Conservation (phyloP, 345 rosid species). For the Hibiscus mutabilis region DNA sequence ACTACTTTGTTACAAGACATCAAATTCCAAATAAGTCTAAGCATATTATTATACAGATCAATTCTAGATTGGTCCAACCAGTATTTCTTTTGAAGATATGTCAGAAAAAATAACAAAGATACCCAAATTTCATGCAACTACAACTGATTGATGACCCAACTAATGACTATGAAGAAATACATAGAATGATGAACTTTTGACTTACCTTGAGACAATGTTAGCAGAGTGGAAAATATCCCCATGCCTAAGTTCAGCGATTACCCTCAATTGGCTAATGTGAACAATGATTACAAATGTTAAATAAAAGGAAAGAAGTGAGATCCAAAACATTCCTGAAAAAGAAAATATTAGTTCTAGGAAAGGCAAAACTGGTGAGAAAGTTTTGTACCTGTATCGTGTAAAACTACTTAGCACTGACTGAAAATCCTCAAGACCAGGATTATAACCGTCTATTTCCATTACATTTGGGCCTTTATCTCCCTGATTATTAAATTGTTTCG, state of each 20-base stretch:
- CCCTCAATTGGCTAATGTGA: constrained; percentile 43
- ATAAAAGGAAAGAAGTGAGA: not conserved
- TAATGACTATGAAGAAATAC: not conserved
- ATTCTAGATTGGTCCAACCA: not conserved
- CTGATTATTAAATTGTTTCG: constrained; percentile 16
- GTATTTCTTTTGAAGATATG: too few species aligned
- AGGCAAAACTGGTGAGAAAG: not conserved
- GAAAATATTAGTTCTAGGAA: not conserved
- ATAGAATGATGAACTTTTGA: constrained; percentile 7
- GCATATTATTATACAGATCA: not conserved
- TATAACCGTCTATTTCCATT: constrained; percentile 34
- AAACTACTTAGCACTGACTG: constrained; percentile 38
- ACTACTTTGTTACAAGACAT: not conserved
- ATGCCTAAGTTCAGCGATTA: constrained; percentile 51
- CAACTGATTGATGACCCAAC: not conserved
- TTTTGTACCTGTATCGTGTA: constrained; percentile 46
- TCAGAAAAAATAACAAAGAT: not conserved
- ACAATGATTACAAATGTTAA: not conserved
- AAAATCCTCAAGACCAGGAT: constrained; percentile 44
- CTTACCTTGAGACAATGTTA: constrained; percentile 53
- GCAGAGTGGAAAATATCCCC: constrained; percentile 45
- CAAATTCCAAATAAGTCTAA: not conserved
- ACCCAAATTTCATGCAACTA: not conserved
- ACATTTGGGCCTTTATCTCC: constrained; percentile 28
- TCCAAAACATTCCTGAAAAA: not conserved